A percentile compares a stretch with the other conserved stretches of the same genome.
Evolutionary conservation across 768 basidiomycete genomes (phyloP).

Genomic region (Kondoa subrosea): DNA sequence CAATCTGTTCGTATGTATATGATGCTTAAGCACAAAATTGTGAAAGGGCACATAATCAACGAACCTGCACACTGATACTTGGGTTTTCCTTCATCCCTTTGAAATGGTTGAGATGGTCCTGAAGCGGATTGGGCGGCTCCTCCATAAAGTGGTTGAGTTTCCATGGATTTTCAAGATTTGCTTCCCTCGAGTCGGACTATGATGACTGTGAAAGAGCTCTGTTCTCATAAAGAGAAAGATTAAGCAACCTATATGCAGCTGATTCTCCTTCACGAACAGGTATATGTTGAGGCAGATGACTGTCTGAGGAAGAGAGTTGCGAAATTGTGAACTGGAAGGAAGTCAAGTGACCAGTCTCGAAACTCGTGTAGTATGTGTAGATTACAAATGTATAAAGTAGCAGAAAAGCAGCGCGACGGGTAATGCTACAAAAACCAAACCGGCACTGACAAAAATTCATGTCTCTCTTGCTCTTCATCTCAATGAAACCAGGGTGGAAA

Average conservation of each 20-base stretch:
- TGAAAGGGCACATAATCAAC: not conserved
- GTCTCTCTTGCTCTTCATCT: too few species aligned
- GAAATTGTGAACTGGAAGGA: too few species aligned
- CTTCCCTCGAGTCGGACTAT: not conserved
- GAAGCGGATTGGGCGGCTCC: not conserved
- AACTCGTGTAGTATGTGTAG: too few species aligned
- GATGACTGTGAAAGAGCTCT: not conserved
- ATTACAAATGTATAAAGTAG: too few species aligned
- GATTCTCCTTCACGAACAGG: too few species aligned
- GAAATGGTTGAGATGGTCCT: not conserved
- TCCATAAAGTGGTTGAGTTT: not conserved
- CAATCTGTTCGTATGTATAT: slow-evolving; percentile 11
- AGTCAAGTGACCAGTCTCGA: too few species aligned
- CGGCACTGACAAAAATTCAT: too few species aligned
- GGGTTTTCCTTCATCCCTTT: not conserved
- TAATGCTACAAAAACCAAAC: too few species aligned
- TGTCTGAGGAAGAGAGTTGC: too few species aligned
- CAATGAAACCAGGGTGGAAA: too few species aligned
- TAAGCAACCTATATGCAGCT: not conserved
- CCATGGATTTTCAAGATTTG: not conserved
- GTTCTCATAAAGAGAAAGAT: not conserved
- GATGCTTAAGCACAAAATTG: not conserved
- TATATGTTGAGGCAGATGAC: too few species aligned
- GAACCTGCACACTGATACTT: slow-evolving; percentile 3
- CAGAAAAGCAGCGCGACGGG: too few species aligned